Percentiles rank a stretch among this genome's conserved stretches.
Conservation (phyloP, 306 rosid genomes). For the Glycine latifolia region DNA sequence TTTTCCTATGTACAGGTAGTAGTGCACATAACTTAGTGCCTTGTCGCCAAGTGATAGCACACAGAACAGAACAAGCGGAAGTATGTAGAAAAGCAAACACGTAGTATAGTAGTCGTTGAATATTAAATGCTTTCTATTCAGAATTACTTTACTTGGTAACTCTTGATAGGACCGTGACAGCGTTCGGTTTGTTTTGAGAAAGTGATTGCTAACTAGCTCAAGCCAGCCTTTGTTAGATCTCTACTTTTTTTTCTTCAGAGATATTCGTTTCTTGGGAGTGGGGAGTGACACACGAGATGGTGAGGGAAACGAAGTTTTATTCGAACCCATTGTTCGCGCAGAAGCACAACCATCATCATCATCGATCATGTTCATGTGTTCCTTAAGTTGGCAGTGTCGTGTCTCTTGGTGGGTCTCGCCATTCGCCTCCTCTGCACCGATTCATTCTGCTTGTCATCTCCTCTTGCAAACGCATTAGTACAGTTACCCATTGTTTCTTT, state of each 20-base stretch:
- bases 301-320: constrained; percentile 32
- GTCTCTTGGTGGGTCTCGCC: constrained; percentile 45
- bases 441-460: constrained; percentile 43
- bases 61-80: background rate
- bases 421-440: constrained; percentile 38
- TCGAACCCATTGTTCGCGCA: background rate
- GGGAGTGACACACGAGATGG: constrained; percentile 12
- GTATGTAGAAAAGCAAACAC: background rate
- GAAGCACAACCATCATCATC: constrained; percentile 12
- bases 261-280: background rate
- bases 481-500: constrained; percentile 10
- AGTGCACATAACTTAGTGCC: background rate
- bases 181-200: constrained; percentile 14
- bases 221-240: background rate
- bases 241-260: background rate
- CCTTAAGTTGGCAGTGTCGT: constrained; percentile 44
- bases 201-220: background rate
- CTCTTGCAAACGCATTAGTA: background rate
- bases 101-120: background rate
- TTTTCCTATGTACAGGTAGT: too few relatives aligned
- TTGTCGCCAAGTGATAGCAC: background rate
- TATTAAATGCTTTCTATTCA: background rate
- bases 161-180: background rate
- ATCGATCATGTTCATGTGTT: background rate
- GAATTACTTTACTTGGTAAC: background rate